Base-by-base conservation (phyloP, 345 rosid genomes). In the Pugionium cornutum region DNA sequence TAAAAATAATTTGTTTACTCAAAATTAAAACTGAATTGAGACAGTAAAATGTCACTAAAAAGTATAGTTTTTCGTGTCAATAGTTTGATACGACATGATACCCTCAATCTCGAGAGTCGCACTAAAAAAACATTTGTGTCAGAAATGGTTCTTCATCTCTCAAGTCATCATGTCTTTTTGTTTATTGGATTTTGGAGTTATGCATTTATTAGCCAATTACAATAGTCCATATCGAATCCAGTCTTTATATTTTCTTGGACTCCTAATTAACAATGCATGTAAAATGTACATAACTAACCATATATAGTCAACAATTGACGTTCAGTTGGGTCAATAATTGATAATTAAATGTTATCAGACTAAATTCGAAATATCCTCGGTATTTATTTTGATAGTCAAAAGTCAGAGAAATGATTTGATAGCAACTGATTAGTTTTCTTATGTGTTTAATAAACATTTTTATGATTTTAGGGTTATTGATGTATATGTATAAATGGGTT, bases 111-210 rank as follows among this genome's bases (percentile, higher is more conserved):
- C 46, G 74, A 60, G 25, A 46, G 11, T 45, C 35, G 47, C 30
- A 47, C 54, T 56, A 63, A 2, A 6, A 66, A 47, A 58, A 51
- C 67, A 73, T 47, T 6, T 59, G 68, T 66, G 77, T 73, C 77
- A 73, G 72, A 73, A 53, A 44, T 66, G 61, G 72, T 73, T 73
- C 62, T 52, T 26, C 60, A 9, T 33, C 63, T 63, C 51, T 40
- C 69, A n/a, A 58, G 65, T 35, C 7, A 50, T 4, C 25, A 36
- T 57, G 66, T 72, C 45, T 57, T 49, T 63, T 41, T 40, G 59
- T 64, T 49, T 47, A 43, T 55, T 56, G 75, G 69, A 56, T 34
- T 71, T 57, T 51, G 70, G 61, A 72, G 60, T 66, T 57, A 27
- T 27, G 34, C 18, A 40, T 35, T 33, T 32, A 49, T 27, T 57